Conservation (phyloP, 164 flowering plant species). For the Chimonanthus praecox region DNA sequence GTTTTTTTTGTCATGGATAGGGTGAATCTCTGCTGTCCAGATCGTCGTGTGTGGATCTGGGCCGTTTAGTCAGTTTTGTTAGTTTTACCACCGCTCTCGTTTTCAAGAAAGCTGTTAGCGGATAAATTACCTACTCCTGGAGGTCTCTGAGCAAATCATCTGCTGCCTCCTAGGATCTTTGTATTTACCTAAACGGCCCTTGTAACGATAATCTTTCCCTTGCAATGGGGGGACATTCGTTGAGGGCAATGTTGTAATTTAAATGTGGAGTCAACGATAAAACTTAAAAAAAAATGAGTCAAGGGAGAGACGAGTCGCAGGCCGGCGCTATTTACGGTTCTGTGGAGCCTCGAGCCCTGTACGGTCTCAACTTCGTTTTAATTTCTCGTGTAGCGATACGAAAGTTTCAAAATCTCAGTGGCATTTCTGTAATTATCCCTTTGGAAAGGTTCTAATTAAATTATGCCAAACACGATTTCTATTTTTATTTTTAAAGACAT, state of each 20-base stretch:
- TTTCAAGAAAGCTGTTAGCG: background rate
- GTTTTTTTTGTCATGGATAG: background rate
- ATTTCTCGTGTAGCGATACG: background rate
- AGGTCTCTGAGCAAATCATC: background rate
- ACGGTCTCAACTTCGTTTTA: background rate
- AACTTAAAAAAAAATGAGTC: background rate
- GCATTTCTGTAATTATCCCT: background rate
- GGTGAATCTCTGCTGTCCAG: conserved; percentile 24
- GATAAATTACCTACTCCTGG: background rate
- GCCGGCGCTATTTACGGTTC: conserved; percentile 6
- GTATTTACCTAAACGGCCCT: background rate
- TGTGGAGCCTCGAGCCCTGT: conserved; percentile 21
- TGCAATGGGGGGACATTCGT: background rate
- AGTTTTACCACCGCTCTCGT: conserved; percentile 1
- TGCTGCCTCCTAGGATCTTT: background rate
- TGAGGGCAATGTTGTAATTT: background rate
- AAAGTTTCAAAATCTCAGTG: background rate
- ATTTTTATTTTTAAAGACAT: no score
- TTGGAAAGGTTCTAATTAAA: background rate
- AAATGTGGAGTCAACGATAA: background rate
- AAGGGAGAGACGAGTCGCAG: background rate
- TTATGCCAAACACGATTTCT: no score
- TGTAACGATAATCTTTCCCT: background rate
- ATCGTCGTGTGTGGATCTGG: conserved; percentile 30
- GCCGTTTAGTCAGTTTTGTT: conserved; percentile 24